phyloP scores from a whole-genome alignment of 192 early-diverging fungal genomes.

The Coemansia sp. region DNA sequence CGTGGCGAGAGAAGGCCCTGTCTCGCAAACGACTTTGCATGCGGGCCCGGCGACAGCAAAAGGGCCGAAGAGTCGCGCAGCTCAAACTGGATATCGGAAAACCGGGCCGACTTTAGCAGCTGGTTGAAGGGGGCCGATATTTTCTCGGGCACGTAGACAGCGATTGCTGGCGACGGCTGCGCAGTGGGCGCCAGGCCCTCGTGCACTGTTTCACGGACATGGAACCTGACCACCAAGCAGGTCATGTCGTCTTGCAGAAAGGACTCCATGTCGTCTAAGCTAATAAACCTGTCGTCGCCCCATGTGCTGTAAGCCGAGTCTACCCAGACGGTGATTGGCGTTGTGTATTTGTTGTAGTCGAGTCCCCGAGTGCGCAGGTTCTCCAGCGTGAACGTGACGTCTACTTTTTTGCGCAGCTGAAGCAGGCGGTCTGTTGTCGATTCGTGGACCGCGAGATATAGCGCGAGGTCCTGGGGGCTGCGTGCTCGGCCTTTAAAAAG shows the following conservation, averaged over 20 bases:
- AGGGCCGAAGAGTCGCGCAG: constrained; percentile 40
- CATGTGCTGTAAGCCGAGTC: constrained; percentile 48
- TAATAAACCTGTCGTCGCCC: constrained; percentile 48
- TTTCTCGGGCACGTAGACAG: constrained; percentile 46
- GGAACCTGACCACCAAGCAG: constrained; percentile 46
- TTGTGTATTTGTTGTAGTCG: constrained; percentile 48
- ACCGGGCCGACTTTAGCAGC: constrained; percentile 42
- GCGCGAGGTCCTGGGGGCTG: constrained; percentile 39
- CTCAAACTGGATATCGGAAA: constrained; percentile 52
- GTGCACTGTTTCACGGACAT: constrained; percentile 43
- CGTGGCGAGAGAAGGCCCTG: constrained; percentile 28
- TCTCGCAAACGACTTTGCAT: background rate
- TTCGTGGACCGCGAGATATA: constrained; percentile 46
- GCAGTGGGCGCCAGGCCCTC: constrained; percentile 19
- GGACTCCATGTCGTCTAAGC: constrained; percentile 26
- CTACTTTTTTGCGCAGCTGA: constrained; percentile 36
- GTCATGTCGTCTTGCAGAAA: constrained; percentile 41
- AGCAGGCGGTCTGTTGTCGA: constrained; percentile 24
- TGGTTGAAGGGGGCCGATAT: constrained; percentile 50
- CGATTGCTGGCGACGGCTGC: constrained; percentile 40
- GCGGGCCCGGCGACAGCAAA: constrained; percentile 41
- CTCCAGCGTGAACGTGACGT: constrained; percentile 43
- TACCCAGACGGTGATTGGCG: constrained; percentile 52
- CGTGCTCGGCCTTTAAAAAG: constrained; percentile 51
- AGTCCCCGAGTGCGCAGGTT: constrained; percentile 36